Base-by-base conservation (phyloP, 306 rosid species). In the Citrullus amarus region DNA sequence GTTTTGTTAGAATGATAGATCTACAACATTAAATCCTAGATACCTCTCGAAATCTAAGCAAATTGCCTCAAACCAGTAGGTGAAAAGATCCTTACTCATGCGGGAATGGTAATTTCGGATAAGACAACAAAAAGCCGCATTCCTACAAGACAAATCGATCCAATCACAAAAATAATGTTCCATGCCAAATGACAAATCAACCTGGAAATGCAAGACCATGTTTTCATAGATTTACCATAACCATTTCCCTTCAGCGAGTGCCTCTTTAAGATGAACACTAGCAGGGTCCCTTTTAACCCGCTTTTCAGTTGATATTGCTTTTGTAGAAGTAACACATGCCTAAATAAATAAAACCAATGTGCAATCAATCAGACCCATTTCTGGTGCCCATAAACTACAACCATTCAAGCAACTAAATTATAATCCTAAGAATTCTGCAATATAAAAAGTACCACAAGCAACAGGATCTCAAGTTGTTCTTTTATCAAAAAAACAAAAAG, bases 171-270 rank as follows among this genome's bases (percentile, higher is more conserved):
- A 77, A 36, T 60, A 50, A 44, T 38, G n/a, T 28, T 39, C 60
- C 65, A 68, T 28, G 50, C 53, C 22, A 48, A 48, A 54, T 44
- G 28, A 67, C 25, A 30, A 46, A 68, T 43, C 41, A 81, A 30
- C 59, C 54, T 41, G 77, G 43, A 14, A 72, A 75, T 75, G 78
- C 28, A 41, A 73, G 65, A 66, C 76, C 50, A 22, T 38, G 50
- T 53, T 36, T 55, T 11, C 50, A n/a, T 30, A 55, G 82, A 86
- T 89, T 70, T 92, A 94, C 98, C 98, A 92, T 79, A 94, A 84
- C 98, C 98, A 94, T 86, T 92, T 94, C 44, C 98, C 98, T 82
- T 85, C 62, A 84, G 79, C 83, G 81, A 92, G 97, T 79, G 92
- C 96, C 84, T 92, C 97, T 81, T 86, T 86, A 70, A 94, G 76